Percentiles rank a stretch among this genome's conserved stretches.
Conservation (phyloP, 164 flowering plant species). For the Macadamia tetraphylla region DNA sequence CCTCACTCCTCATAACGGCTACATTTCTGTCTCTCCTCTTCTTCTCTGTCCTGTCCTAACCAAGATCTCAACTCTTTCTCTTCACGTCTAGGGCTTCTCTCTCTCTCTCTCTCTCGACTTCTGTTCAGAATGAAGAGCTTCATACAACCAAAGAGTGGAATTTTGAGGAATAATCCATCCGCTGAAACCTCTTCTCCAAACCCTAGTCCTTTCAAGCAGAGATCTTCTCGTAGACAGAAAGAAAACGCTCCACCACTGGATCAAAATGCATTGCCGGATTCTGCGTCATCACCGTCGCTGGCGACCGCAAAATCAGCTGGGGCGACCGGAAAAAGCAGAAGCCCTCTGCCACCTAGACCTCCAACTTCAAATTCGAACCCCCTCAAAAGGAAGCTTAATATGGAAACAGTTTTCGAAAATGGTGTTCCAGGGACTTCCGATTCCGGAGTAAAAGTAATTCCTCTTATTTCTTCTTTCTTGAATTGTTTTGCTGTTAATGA, state of each 20-base stretch:
- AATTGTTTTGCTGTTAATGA: neutral
- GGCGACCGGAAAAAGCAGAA: constrained; percentile 40
- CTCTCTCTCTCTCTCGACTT: constrained; percentile 1
- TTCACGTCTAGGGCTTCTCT: neutral
- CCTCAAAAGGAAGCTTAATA: constrained; percentile 61
- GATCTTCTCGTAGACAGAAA: constrained; percentile 36
- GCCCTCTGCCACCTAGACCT: constrained; percentile 83
- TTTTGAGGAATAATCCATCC: constrained; percentile 39
- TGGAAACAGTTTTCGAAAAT: constrained; percentile 45
- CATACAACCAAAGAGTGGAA: constrained; percentile 41
- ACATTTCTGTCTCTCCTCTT: constrained; percentile 5
- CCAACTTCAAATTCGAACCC: constrained; percentile 51
- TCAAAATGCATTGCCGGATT: constrained; percentile 26
- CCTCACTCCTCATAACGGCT: constrained; percentile 13
- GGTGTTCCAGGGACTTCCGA: constrained; percentile 32
- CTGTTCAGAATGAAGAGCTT: constrained; percentile 47
- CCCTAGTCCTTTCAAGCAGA: constrained; percentile 33
- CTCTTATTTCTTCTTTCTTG: neutral
- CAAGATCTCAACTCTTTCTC: neutral
- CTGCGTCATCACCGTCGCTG: constrained; percentile 11
- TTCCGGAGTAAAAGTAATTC: constrained; percentile 75
- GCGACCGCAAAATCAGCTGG: constrained; percentile 18
- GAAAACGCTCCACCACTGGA: constrained; percentile 62
- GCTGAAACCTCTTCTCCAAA: constrained; percentile 25
- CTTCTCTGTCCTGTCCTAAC: neutral